A percentile compares a stretch with the other conserved stretches of the same genome.
Evolutionary conservation across 2,329 filamentous ascomycete genomes (phyloP).

Genomic region (Diaporthe ilicicola): DNA sequence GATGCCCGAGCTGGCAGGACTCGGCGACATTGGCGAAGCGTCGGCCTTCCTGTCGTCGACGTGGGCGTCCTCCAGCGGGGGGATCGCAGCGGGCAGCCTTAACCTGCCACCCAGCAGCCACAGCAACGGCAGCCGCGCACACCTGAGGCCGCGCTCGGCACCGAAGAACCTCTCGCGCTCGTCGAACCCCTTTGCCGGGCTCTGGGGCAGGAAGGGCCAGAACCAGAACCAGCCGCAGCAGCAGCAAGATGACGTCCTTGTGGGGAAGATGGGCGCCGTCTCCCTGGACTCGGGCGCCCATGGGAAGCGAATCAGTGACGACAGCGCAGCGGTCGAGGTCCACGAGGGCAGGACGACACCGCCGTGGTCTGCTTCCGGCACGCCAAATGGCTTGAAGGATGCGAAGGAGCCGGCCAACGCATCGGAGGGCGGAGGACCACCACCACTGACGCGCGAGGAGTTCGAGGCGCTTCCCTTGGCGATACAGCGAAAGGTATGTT

Average conservation of each 20-base stretch:
- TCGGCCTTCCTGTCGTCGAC: conserved; percentile 18
- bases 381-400: conserved; percentile 24
- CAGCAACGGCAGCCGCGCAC: background rate
- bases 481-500: conserved; percentile 60
- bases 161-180: conserved; percentile 24
- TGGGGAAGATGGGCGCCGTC: conserved; percentile 2
- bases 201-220: conserved; percentile 25
- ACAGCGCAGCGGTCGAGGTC: conserved; percentile 23
- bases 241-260: conserved; percentile 8
- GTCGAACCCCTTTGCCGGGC: conserved; percentile 21
- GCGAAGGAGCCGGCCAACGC: conserved; percentile 20
- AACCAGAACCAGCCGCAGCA: conserved; percentile 13
- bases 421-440: conserved; percentile 22
- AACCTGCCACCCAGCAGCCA: too few species aligned
- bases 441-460: conserved; percentile 52
- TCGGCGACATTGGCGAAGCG: background rate
- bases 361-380: conserved; percentile 10
- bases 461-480: conserved; percentile 59
- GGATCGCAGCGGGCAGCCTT: background rate
- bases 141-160: conserved; percentile 33
- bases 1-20: conserved; percentile 23
- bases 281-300: background rate
- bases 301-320: conserved; percentile 22
- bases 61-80: background rate
- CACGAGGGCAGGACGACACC: conserved; percentile 27